These are phyloP conservation scores for Ogataea paraovalis DNA, from an alignment of 805 yeast genomes.

Conservation along the genomic window DNA sequence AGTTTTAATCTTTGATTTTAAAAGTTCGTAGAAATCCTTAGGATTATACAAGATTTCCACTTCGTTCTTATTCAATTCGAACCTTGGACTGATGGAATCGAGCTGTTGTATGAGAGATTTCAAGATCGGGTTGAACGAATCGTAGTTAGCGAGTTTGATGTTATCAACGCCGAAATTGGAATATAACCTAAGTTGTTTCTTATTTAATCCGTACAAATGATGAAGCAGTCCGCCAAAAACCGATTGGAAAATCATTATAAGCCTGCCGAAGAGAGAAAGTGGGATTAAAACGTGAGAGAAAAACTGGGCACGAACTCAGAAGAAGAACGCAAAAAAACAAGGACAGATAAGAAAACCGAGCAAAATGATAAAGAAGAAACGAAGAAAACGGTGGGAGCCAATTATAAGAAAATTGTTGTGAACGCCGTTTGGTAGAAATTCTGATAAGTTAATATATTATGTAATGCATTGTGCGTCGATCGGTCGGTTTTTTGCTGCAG, in stretches of 20 bases:
- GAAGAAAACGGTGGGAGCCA: too few species aligned
- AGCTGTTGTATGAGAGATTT: conserved; percentile 40
- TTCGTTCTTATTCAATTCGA: conserved; percentile 51
- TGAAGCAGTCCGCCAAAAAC: conserved; percentile 14
- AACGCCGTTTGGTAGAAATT: too few species aligned
- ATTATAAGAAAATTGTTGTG: too few species aligned
- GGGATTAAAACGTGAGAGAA: too few species aligned
- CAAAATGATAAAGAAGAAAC: too few species aligned
- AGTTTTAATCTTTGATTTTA: conserved; percentile 55
- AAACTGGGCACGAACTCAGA: too few species aligned
- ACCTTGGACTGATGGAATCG: conserved; percentile 65
- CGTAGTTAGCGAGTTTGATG: conserved; percentile 19
- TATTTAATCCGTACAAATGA: conserved; percentile 12
- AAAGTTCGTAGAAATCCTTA: conserved; percentile 58
- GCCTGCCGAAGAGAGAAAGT: background rate
- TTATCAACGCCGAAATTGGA: conserved; percentile 28
- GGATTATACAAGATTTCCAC: conserved; percentile 67
- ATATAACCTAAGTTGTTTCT: conserved; percentile 16
- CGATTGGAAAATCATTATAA: conserved; percentile 10
- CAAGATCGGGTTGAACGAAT: conserved; percentile 25
- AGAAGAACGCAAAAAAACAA: too few species aligned
- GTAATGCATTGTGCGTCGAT: too few species aligned
- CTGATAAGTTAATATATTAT: too few species aligned
- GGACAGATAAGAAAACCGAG: background rate
- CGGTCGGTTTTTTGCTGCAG: too few species aligned